A percentile compares a stretch with the other conserved stretches of the same genome.
These are phyloP conservation scores for Candida sanyaensis DNA, from an alignment of 1,139 yeast genomes.

Conservation along the genomic window DNA sequence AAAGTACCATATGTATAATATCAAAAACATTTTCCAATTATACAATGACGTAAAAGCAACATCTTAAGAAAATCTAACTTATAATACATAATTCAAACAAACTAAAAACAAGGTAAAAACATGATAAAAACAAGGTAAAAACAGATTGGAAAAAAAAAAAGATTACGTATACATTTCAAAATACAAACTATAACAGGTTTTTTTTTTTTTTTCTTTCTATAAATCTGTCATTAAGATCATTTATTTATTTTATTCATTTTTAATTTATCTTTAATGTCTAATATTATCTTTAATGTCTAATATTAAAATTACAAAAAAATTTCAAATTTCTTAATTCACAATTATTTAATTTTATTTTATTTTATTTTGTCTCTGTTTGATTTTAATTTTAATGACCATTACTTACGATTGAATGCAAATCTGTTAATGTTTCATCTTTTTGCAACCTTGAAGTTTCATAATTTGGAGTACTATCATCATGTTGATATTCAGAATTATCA, in stretches of 20 bases:
- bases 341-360: neutral
- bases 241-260: too few relatives aligned
- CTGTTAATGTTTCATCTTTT: conserved; percentile 58
- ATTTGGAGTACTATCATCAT: conserved; percentile 6
- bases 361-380: neutral
- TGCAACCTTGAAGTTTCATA: conserved; percentile 7
- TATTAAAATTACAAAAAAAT: too few relatives aligned
- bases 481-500: conserved; percentile 3
- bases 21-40: too few relatives aligned
- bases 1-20: too few relatives aligned
- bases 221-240: neutral
- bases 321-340: neutral
- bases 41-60: too few relatives aligned
- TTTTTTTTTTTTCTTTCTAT: neutral
- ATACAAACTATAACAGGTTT: neutral
- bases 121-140: too few relatives aligned
- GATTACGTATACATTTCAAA: neutral
- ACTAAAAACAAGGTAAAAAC: too few relatives aligned
- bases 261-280: too few relatives aligned
- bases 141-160: neutral
- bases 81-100: too few relatives aligned
- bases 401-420: conserved; percentile 47
- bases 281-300: too few relatives aligned
- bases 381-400: neutral
- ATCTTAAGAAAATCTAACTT: too few relatives aligned